Base-by-base conservation (phyloP, 2,329 filamentous ascomycete genomes). In the Sporothrix globosa region DNA sequence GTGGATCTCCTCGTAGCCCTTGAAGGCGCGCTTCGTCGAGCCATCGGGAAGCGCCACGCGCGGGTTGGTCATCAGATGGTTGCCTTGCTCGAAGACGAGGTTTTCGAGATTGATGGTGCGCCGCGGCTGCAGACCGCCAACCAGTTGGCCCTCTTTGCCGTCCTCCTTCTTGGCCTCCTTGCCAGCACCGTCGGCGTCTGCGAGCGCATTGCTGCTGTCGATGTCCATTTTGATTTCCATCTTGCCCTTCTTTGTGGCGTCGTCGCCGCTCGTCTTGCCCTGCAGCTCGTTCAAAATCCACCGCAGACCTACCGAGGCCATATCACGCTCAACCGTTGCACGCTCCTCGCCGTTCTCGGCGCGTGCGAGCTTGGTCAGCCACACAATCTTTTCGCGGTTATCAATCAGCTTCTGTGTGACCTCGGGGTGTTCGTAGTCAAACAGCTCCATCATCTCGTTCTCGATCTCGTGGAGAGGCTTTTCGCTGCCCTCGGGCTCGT, bases 11-110 rank as follows among this genome's bases (percentile, higher is more conserved):
- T 99, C 96, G 75, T 98, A 99, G 46, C 96, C 96, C 80, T 99
- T 99, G 82, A 97, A 97, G 0, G 92, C 93, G 63, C 93, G 88
- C 80, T 98, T 97, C 0, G 92, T 97, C 2, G 96, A 97, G 13
- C 96, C 96, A 78, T 97, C 93, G 0, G 96, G 96, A 24, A 99
- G 85, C 73, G 92, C 91, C 61, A 99, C 96, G 78, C 93, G 97
- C 7, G 93, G 92, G 76, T 99, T 99, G n/a, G 96, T 98, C 95
- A 98, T 99, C 56, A 99, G 86, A 83, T 99, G 96, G 77, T 98
- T 99, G 68, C 96, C 96, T 81, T 98, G 95, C 75, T 98, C 96
- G 78, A 99, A 99, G 52, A 97, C 87, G 46, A 99, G 87, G 76
- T 98, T 98, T 71, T 99, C 95, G 67, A 99, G 84, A 78, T 98